A percentile compares a stretch with the other conserved stretches of the same genome.
These are phyloP conservation scores for Ehretia macrophylla DNA, from an alignment of 257 asterid species.

Conservation along the genomic window DNA sequence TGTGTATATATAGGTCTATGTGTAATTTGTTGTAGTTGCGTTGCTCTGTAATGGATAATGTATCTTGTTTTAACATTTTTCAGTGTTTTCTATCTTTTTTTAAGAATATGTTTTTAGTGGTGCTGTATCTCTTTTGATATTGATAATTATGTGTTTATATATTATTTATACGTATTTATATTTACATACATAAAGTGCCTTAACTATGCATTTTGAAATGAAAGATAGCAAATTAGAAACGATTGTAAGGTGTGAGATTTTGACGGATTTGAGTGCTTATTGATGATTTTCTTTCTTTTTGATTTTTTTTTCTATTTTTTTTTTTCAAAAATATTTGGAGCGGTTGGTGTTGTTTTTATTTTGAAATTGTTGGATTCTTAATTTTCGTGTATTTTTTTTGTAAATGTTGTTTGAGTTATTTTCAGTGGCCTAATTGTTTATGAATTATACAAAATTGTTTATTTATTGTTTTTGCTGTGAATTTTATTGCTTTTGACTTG, in stretches of 20 bases:
- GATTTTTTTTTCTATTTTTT: no score
- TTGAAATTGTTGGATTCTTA: background rate
- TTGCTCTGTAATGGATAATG: background rate
- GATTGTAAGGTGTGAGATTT: background rate
- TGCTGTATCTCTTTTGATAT: background rate
- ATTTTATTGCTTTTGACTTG: background rate
- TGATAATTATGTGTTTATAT: no score
- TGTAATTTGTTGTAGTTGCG: background rate
- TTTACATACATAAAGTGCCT: background rate
- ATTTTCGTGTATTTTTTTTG: background rate
- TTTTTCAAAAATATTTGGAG: background rate
- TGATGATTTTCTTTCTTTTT: no score
- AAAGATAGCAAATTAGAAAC: background rate
- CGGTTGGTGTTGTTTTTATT: background rate
- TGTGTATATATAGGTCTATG: slow-evolving; percentile 8
- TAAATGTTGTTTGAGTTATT: background rate
- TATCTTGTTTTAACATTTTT: background rate
- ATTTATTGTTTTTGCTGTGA: background rate
- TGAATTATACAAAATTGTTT: background rate
- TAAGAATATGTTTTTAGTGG: background rate
- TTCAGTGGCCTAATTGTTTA: background rate
- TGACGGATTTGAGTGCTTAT: background rate
- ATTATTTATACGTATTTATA: background rate
- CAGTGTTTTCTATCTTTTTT: background rate
- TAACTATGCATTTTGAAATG: background rate